Percentiles rank a stretch among this genome's conserved stretches.
Evolutionary conservation across 768 basidiomycete genomes (phyloP).

Genomic region (Dioszegia crocea): DNA sequence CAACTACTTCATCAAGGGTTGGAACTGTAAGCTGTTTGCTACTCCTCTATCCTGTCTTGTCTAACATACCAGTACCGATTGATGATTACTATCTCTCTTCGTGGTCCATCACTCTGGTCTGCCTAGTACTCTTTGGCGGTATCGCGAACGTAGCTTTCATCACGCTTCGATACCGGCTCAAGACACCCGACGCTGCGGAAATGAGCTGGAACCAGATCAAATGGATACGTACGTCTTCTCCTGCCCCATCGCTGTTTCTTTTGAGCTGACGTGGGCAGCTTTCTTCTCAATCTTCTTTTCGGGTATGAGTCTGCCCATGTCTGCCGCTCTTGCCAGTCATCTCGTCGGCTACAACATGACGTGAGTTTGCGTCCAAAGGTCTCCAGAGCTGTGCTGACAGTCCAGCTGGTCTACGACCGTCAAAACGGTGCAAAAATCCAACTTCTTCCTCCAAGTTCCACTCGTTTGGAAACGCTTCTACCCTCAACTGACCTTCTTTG

Average conservation of each 20-base stretch:
- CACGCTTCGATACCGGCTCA: constrained; percentile 20
- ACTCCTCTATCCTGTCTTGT: neutral
- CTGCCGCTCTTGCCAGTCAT: constrained; percentile 59
- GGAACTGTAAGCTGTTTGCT: constrained; percentile 38
- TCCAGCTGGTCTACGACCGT: constrained; percentile 58
- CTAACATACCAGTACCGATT: constrained; percentile 53
- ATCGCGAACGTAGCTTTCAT: constrained; percentile 63
- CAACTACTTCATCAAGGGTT: constrained; percentile 69
- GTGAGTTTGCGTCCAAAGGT: neutral
- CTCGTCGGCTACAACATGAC: constrained; percentile 60
- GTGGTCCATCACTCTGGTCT: constrained; percentile 67
- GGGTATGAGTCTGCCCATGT: constrained; percentile 68
- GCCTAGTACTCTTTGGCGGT: constrained; percentile 62
- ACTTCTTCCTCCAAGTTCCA: constrained; percentile 87
- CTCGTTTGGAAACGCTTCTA: constrained; percentile 76
- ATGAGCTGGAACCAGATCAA: constrained; percentile 45
- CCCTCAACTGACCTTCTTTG: constrained; percentile 56
- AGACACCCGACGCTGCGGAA: constrained; percentile 11
- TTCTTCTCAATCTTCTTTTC: constrained; percentile 62
- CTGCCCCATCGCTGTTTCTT: constrained; percentile 58
- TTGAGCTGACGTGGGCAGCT: constrained; percentile 54
- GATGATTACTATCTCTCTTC: constrained; percentile 58
- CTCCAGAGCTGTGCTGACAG: neutral
- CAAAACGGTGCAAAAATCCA: constrained; percentile 81
- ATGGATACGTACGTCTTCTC: constrained; percentile 63